Conservation (phyloP, 2,329 filamentous ascomycete species). For the Ceratocystis harringtonii region DNA sequence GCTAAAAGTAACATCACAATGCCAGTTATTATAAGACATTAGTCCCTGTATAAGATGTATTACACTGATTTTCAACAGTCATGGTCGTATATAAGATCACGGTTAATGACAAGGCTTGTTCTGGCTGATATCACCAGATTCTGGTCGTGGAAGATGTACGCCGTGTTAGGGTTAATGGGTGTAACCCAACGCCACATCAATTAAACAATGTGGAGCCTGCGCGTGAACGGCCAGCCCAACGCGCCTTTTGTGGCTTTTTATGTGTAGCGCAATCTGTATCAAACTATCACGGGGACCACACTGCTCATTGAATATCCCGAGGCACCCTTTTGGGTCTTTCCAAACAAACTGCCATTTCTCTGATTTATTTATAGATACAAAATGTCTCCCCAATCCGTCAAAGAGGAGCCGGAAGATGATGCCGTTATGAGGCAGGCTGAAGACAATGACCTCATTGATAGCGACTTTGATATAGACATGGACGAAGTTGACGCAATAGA, state of each 20-base stretch:
- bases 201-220: constrained; percentile 6
- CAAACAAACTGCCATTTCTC: not conserved
- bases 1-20: not conserved
- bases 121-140: no score
- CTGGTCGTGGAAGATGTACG: no score
- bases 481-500: constrained; percentile 19
- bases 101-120: no score
- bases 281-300: no score
- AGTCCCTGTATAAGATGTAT: not conserved
- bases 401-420: constrained; percentile 21
- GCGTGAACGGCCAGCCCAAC: not conserved
- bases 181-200: constrained; percentile 5
- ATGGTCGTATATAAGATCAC: no score
- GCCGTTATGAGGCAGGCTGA: constrained; percentile 26
- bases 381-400: constrained; percentile 6
- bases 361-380: not conserved
- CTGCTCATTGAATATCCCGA: no score
- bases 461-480: constrained; percentile 18
- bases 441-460: constrained; percentile 15
- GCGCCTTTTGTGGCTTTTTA: not conserved
- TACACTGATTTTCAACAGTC: no score
- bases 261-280: no score
- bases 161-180: accelerated
- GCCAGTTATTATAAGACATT: not conserved
- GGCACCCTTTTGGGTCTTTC: not conserved